Conservation (phyloP, 768 basidiomycete genomes). For the Auricularia auricula-judae region DNA sequence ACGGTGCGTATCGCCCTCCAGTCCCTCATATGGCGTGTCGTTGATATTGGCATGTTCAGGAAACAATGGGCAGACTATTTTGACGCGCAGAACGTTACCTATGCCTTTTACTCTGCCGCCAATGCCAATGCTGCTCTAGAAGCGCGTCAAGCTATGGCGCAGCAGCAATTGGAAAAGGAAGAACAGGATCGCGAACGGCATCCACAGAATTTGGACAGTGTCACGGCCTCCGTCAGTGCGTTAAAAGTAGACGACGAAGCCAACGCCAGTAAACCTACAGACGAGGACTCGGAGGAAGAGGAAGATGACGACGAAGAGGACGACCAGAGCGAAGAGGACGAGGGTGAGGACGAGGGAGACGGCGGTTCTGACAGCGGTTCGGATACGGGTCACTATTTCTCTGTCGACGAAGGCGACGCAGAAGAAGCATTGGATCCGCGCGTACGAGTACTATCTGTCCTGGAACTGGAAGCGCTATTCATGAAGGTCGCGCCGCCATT, state of each 20-base stretch:
- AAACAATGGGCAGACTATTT: conserved; percentile 88
- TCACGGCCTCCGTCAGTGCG: no score
- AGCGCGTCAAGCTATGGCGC: conserved; percentile 33
- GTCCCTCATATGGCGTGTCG: background rate
- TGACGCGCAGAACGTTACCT: conserved; percentile 58
- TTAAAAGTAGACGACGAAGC: no score
- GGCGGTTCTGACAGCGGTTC: conserved; percentile 28
- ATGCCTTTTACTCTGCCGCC: conserved; percentile 89
- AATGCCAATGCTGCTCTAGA: conserved; percentile 80
- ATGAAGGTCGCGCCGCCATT: conserved; percentile 58
- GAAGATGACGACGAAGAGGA: background rate
- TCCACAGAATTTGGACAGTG: background rate
- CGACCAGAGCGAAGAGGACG: conserved; percentile 12
- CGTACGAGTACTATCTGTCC: conserved; percentile 69
- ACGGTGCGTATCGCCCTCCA: conserved; percentile 35
- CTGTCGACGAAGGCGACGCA: conserved; percentile 41
- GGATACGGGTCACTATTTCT: conserved; percentile 24
- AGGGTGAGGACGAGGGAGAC: conserved; percentile 12
- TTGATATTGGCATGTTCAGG: conserved; percentile 27
- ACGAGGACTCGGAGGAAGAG: no score
- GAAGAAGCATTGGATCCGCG: conserved; percentile 46
- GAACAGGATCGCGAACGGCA: background rate
- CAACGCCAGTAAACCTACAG: no score
- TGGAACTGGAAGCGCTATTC: conserved; percentile 83
- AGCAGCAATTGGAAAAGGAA: conserved; percentile 8